A percentile compares a stretch with the other conserved stretches of the same genome.
Evolutionary conservation across 2,329 filamentous ascomycete species (phyloP).

Genomic region (Fusarium camptoceras): DNA sequence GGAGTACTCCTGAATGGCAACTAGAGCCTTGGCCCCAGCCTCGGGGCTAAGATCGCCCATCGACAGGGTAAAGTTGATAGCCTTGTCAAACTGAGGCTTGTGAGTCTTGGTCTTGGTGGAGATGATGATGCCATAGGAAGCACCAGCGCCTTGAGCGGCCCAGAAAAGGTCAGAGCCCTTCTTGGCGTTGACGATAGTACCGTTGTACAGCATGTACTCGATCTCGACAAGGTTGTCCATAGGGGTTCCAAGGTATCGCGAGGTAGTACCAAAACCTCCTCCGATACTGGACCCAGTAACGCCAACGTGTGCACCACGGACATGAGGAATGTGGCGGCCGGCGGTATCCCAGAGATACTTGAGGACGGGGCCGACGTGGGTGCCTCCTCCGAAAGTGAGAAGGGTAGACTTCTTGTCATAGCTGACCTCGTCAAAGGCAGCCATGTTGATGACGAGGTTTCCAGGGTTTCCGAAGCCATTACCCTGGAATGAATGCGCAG

Average conservation of each 20-base stretch:
- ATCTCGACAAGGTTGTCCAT: constrained; percentile 41
- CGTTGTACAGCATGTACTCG: constrained; percentile 45
- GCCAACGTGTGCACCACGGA: constrained; percentile 41
- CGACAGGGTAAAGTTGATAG: constrained; percentile 40
- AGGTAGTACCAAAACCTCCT: constrained; percentile 40
- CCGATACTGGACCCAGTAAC: constrained; percentile 41
- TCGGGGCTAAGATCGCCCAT: constrained; percentile 30
- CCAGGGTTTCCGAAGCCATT: constrained; percentile 39
- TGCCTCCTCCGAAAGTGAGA: constrained; percentile 41
- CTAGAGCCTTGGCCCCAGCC: constrained; percentile 32
- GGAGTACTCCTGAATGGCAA: constrained; percentile 41
- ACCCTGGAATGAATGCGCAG: constrained; percentile 42
- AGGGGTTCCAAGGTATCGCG: constrained; percentile 33
- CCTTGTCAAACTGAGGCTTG: constrained; percentile 37
- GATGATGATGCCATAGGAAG: constrained; percentile 42
- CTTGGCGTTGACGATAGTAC: constrained; percentile 39
- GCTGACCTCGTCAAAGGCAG: constrained; percentile 38
- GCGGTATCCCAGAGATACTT: constrained; percentile 45
- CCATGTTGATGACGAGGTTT: constrained; percentile 44
- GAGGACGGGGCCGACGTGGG: constrained; percentile 38
- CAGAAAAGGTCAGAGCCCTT: constrained; percentile 42
- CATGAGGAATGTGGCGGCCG: constrained; percentile 43
- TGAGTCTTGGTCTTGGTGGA: constrained; percentile 42
- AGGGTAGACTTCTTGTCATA: constrained; percentile 33
- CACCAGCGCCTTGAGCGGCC: constrained; percentile 40